Percentiles rank a stretch among this genome's conserved stretches.
phyloP scores from a whole-genome alignment of 2,329 filamentous ascomycete genomes.

The Fusarium sp. region DNA sequence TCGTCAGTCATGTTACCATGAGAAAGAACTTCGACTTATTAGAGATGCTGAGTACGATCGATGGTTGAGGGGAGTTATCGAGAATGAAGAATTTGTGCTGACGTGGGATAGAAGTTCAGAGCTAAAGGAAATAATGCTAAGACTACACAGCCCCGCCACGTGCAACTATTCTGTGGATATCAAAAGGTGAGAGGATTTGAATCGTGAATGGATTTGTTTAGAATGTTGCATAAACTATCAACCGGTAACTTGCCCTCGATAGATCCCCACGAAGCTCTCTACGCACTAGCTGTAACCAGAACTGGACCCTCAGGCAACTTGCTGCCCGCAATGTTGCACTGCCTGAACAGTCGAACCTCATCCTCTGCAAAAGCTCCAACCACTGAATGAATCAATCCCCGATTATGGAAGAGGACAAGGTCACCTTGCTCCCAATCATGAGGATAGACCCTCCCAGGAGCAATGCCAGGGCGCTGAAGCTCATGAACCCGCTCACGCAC shows the following conservation, averaged over 20 bases:
- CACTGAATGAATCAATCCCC: slow-evolving; percentile 80
- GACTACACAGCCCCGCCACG: not conserved
- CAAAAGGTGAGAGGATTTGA: not conserved
- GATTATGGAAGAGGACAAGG: slow-evolving; percentile 83
- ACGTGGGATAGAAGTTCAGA: not conserved
- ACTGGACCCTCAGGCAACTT: slow-evolving; percentile 66
- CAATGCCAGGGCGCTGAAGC: slow-evolving; percentile 79
- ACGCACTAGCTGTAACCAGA: not conserved
- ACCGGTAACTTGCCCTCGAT: not conserved
- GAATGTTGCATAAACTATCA: not conserved
- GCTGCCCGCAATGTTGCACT: slow-evolving; percentile 83
- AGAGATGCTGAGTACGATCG: not conserved
- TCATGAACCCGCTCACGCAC: slow-evolving; percentile 77
- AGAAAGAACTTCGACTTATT: rapidly evolving
- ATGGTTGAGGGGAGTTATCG: not conserved
- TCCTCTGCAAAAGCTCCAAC: slow-evolving; percentile 79
- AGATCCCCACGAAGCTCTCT: not conserved
- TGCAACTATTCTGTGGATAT: not conserved
- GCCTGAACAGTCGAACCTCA: slow-evolving; percentile 81
- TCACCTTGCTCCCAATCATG: slow-evolving; percentile 85
- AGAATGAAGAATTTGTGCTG: not conserved
- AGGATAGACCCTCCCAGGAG: slow-evolving; percentile 75
- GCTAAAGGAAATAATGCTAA: too few relatives aligned
- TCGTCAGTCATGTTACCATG: not conserved
- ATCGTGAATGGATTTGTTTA: not conserved